Evolutionary conservation across 495 filamentous ascomycete genomes (phyloP).

Genomic region (Trichoderma gamsii): DNA sequence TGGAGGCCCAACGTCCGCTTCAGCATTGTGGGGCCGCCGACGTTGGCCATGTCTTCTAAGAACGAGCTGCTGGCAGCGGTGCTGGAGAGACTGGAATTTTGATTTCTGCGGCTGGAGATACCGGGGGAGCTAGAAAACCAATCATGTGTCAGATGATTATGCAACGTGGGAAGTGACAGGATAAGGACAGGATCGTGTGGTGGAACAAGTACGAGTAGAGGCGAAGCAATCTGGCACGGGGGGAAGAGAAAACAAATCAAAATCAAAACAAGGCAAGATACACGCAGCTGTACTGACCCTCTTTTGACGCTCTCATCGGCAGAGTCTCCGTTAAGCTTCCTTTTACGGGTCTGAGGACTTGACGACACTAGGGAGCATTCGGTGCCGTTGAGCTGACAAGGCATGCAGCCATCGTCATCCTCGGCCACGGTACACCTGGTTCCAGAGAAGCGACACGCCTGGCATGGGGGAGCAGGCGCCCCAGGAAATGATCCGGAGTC

Average conservation of each 20-base stretch:
- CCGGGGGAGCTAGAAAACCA: constrained; percentile 45
- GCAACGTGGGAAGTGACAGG: constrained; percentile 7
- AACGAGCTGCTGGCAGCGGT: constrained; percentile 48
- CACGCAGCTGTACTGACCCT: constrained; percentile 40
- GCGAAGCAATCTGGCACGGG: constrained; percentile 15
- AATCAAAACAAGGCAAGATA: constrained; percentile 18
- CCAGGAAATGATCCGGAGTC: constrained; percentile 24
- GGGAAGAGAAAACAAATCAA: constrained; percentile 13
- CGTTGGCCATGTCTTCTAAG: constrained; percentile 56
- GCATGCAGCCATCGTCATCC: constrained; percentile 55
- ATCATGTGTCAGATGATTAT: constrained; percentile 38
- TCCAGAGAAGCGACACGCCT: constrained; percentile 72
- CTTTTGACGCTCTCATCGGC: constrained; percentile 53
- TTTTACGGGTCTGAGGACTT: constrained; percentile 67
- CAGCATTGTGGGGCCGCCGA: constrained; percentile 52
- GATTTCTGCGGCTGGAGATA: constrained; percentile 46
- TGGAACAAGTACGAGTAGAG: constrained; percentile 7
- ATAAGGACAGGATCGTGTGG: constrained; percentile 15
- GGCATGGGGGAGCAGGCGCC: constrained; percentile 33
- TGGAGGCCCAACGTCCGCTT: constrained; percentile 62
- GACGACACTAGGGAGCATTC: constrained; percentile 55
- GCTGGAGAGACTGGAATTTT: constrained; percentile 49
- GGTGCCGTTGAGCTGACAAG: constrained; percentile 55
- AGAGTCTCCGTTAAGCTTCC: constrained; percentile 58
- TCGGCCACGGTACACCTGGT: constrained; percentile 86